phyloP scores from a whole-genome alignment of 768 basidiomycete species.

The Naematelia encephala region DNA sequence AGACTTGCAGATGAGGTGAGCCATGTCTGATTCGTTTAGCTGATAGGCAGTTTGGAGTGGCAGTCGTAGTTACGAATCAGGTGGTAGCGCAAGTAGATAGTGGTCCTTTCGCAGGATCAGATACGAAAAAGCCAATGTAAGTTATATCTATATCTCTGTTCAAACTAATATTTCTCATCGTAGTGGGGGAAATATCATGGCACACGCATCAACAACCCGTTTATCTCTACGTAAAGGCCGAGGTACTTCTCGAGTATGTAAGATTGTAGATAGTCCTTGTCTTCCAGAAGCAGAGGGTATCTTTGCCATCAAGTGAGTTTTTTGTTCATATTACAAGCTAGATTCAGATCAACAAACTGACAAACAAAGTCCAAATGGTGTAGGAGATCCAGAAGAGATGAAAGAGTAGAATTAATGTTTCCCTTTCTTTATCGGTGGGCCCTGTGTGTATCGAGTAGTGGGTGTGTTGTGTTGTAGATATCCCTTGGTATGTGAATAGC shows the following conservation, averaged over 20 bases:
- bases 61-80: slow-evolving; percentile 95
- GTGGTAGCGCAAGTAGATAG: slow-evolving; percentile 99
- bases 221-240: slow-evolving; percentile 88
- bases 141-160: too few species aligned
- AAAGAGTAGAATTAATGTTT: slow-evolving; percentile 23
- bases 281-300: slow-evolving; percentile 93
- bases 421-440: too few species aligned
- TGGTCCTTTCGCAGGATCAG: slow-evolving; percentile 77
- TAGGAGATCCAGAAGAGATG: slow-evolving; percentile 85
- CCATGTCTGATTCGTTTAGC: slow-evolving; percentile 12
- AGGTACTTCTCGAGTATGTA: slow-evolving; percentile 87
- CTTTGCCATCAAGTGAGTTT: slow-evolving; percentile 69
- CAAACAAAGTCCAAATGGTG: slow-evolving; percentile 68
- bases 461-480: background rate
- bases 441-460: too few species aligned
- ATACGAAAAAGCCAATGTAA: slow-evolving; percentile 92
- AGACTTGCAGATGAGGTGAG: slow-evolving; percentile 91
- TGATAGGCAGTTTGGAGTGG: slow-evolving; percentile 78
- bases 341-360: slow-evolving; percentile 9
- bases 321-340: background rate
- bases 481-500: background rate
- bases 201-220: slow-evolving; percentile 95
- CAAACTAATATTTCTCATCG: too few species aligned
- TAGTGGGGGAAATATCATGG: slow-evolving; percentile 93
- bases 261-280: slow-evolving; percentile 97